These are phyloP conservation scores for Fraxinus albicans DNA, from an alignment of 305 asterid species.

Conservation along the genomic window DNA sequence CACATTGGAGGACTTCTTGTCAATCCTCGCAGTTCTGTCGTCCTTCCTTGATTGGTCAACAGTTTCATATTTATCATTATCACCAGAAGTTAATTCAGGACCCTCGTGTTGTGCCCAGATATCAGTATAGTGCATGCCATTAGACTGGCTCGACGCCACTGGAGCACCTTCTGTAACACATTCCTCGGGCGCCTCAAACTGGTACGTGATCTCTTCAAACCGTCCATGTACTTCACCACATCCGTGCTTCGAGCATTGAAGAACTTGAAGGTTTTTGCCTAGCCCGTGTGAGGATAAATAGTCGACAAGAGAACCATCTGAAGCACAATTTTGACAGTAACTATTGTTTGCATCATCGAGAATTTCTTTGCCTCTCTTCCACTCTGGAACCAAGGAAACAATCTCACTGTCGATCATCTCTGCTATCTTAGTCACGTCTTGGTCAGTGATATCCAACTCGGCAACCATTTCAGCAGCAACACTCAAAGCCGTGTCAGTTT, in stretches of 20 bases:
- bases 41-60: slow-evolving; percentile 21
- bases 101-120: slow-evolving; percentile 42
- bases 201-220: slow-evolving; percentile 75
- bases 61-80: slow-evolving; percentile 13
- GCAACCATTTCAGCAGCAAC: slow-evolving; percentile 91
- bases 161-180: slow-evolving; percentile 43
- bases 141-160: slow-evolving; percentile 36
- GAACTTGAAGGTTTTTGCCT: slow-evolving; percentile 40
- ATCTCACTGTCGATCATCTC: slow-evolving; percentile 83
- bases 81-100: slow-evolving; percentile 28
- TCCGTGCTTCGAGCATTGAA: slow-evolving; percentile 44
- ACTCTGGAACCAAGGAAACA: slow-evolving; percentile 68
- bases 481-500: slow-evolving; percentile 68
- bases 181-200: slow-evolving; percentile 58
- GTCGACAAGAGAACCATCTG: slow-evolving; percentile 34
- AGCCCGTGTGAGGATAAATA: slow-evolving; percentile 34
- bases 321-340: slow-evolving; percentile 48
- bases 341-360: slow-evolving; percentile 20
- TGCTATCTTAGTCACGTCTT: slow-evolving; percentile 82
- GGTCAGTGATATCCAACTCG: slow-evolving; percentile 83
- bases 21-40: slow-evolving; percentile 12
- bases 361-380: slow-evolving; percentile 57
- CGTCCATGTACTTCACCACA: slow-evolving; percentile 70
- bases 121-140: slow-evolving; percentile 31
- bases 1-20: slow-evolving; percentile 9